phyloP scores from a whole-genome alignment of 2,329 filamentous ascomycete genomes.

The Cordyceps pruinosa region DNA sequence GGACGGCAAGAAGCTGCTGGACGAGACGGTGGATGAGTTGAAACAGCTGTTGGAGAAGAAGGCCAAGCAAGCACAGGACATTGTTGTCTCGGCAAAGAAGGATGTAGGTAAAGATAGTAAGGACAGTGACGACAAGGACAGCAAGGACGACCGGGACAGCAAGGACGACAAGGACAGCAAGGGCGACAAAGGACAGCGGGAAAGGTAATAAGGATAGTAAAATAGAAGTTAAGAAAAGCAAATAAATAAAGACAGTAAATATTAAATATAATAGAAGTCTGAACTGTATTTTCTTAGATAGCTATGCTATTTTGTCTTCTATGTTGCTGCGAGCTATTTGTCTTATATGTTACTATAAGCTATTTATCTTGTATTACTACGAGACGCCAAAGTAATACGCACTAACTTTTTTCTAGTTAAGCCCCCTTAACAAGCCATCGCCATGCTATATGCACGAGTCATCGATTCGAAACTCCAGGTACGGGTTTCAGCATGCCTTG shows the following conservation, averaged over 20 bases:
- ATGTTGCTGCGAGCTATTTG: no score
- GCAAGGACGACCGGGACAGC: not conserved
- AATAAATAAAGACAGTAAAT: not conserved
- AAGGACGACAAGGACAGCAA: not conserved
- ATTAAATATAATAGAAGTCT: no score
- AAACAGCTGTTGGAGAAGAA: slow-evolving; percentile 57
- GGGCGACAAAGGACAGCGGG: slow-evolving; percentile 24
- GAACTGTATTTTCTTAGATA: no score
- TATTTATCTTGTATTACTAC: no score
- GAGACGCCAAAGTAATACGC: no score
- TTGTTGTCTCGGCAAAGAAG: slow-evolving; percentile 48
- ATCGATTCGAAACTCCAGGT: no score
- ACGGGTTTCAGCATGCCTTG: no score
- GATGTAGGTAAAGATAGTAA: slow-evolving; percentile 29
- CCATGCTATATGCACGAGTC: no score
- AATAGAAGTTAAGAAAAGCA: not conserved
- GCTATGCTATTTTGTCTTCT: no score
- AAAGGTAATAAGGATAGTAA: slow-evolving; percentile 19
- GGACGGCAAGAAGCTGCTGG: slow-evolving; percentile 62
- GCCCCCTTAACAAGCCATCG: no score
- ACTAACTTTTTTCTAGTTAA: no score
- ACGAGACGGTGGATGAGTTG: slow-evolving; percentile 62
- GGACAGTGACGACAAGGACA: not conserved
- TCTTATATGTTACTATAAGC: no score
- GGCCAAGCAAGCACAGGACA: slow-evolving; percentile 49